These are phyloP conservation scores for Cylindrotheca fusiformis DNA, from an alignment of 108 stramenopile species.

Conservation along the genomic window DNA sequence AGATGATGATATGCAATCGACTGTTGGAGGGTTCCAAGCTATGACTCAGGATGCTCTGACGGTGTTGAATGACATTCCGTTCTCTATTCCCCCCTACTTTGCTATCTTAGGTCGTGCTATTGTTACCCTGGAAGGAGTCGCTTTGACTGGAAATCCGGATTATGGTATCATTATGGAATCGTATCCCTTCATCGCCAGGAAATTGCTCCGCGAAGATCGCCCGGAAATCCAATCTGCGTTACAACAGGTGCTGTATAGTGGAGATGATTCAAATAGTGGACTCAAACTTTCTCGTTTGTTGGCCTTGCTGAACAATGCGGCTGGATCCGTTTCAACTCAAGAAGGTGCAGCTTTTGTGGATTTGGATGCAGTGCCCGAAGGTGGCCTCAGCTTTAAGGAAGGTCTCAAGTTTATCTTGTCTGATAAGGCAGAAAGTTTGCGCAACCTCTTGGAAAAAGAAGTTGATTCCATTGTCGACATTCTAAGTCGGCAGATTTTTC, in stretches of 20 bases:
- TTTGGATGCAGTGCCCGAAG: constrained; percentile 79
- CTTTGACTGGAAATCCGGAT: constrained; percentile 75
- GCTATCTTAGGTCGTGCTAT: constrained; percentile 83
- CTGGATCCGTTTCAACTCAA: constrained; percentile 58
- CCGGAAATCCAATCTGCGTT: constrained; percentile 80
- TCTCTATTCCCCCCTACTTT: constrained; percentile 85
- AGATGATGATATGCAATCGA: constrained; percentile 50
- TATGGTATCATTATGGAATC: constrained; percentile 89
- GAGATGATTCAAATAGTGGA: constrained; percentile 35
- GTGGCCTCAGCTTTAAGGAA: constrained; percentile 63
- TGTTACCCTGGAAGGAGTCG: constrained; percentile 89
- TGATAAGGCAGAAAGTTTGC: constrained; percentile 66
- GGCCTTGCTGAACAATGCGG: constrained; percentile 82
- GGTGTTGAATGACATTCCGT: constrained; percentile 88
- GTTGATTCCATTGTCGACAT: constrained; percentile 77
- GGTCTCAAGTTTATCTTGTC: constrained; percentile 75
- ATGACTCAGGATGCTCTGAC: constrained; percentile 85
- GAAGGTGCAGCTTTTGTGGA: constrained; percentile 85
- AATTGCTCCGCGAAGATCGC: constrained; percentile 72
- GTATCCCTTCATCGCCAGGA: constrained; percentile 89
- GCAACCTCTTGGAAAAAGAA: constrained; percentile 70
- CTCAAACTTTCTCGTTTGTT: constrained; percentile 74
- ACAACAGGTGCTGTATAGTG: constrained; percentile 81
- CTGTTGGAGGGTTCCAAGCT: constrained; percentile 85
- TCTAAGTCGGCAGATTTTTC: constrained; percentile 71